Evolutionary conservation across 805 yeast genomes (phyloP).

Genomic region (Zygoascus tannicola): DNA sequence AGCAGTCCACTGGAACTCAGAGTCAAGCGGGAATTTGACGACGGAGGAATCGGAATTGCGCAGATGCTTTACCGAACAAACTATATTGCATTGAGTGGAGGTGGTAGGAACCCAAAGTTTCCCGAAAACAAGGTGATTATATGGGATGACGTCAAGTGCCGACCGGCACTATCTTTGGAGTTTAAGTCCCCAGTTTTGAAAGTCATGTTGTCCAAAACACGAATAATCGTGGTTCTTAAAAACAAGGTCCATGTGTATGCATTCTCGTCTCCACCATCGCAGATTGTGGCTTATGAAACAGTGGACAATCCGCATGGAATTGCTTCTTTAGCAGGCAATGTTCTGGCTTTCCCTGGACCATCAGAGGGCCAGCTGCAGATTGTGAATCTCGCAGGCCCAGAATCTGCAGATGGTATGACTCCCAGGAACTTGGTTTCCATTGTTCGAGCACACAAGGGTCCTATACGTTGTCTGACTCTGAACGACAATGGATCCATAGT

Average conservation of each 20-base stretch:
- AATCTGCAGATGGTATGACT: slow-evolving; percentile 38
- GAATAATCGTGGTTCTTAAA: slow-evolving; percentile 63
- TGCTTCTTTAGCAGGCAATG: slow-evolving; percentile 45
- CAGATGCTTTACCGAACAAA: slow-evolving; percentile 86
- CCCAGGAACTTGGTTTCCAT: slow-evolving; percentile 57
- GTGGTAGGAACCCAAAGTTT: slow-evolving; percentile 71
- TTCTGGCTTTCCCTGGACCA: slow-evolving; percentile 71
- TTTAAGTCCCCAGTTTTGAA: slow-evolving; percentile 68
- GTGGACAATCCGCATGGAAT: slow-evolving; percentile 52
- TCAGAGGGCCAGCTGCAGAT: slow-evolving; percentile 70
- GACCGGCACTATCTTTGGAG: slow-evolving; percentile 62
- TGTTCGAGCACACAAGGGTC: slow-evolving; percentile 67
- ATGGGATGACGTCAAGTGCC: slow-evolving; percentile 85
- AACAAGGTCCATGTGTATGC: slow-evolving; percentile 67
- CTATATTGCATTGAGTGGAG: slow-evolving; percentile 83
- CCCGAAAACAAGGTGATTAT: slow-evolving; percentile 73
- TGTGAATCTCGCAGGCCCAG: slow-evolving; percentile 51
- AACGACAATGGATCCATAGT: slow-evolving; percentile 56
- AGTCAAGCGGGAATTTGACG: slow-evolving; percentile 44
- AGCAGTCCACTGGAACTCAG: slow-evolving; percentile 78
- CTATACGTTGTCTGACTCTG: slow-evolving; percentile 52
- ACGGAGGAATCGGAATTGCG: slow-evolving; percentile 62
- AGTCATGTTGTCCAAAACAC: slow-evolving; percentile 62
- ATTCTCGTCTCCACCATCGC: slow-evolving; percentile 69
- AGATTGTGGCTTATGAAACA: slow-evolving; percentile 57